A percentile compares a stretch with the other conserved stretches of the same genome.
phyloP scores from a whole-genome alignment of 179 eudicot genomes.

The Actinidia polygama region DNA sequence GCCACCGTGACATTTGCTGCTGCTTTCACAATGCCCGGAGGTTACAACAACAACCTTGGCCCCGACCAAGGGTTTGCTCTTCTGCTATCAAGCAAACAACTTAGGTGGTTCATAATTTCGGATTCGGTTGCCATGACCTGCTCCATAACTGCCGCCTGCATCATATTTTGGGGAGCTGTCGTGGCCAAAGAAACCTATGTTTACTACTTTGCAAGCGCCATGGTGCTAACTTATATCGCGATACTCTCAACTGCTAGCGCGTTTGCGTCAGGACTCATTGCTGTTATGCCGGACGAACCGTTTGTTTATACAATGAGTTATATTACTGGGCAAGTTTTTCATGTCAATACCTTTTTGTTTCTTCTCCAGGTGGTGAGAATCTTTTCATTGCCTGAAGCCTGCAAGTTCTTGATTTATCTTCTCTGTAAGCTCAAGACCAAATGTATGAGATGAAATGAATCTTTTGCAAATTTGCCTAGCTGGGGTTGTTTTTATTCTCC shows the following conservation, averaged over 20 bases:
- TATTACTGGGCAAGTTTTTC: background rate
- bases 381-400: background rate
- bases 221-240: background rate
- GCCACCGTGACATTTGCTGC: slow-evolving; percentile 11
- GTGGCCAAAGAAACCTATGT: background rate
- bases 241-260: background rate
- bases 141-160: slow-evolving; percentile 5
- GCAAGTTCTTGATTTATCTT: background rate
- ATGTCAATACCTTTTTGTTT: background rate
- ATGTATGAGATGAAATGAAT: background rate
- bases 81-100: background rate
- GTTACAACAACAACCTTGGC: background rate
- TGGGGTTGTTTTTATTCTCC: no score
- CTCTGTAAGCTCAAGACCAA: background rate
- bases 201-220: slow-evolving; percentile 5
- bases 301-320: background rate
- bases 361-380: background rate
- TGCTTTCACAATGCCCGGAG: slow-evolving; percentile 11
- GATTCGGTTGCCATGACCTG: background rate
- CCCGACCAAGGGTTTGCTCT: slow-evolving; percentile 8
- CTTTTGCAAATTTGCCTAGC: no score
- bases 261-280: background rate
- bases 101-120: background rate
- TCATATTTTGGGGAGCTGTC: background rate
- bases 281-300: slow-evolving; percentile 9